Evolutionary conservation across 73 alveolate species (phyloP), one percentile per base, ranked within the genome.

Genomic region (Effrenium voratum): DNA sequence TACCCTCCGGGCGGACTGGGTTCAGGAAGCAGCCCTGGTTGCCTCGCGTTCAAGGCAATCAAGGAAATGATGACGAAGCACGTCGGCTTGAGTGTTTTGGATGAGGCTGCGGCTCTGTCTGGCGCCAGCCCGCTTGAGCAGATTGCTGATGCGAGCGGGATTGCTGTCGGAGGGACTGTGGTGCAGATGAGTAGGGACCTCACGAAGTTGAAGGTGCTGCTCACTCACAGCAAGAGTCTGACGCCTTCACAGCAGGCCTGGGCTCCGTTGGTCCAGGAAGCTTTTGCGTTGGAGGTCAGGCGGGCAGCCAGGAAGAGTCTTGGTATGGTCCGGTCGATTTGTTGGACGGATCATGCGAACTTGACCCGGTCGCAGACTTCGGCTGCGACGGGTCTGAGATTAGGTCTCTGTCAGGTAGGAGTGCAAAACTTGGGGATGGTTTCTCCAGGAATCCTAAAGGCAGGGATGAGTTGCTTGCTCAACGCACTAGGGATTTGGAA

Each of bases 261-360:
- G 94, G 70, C 94, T 30, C 83, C 94, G 49, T 47, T 86, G 38
- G 59, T 86, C 83, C 94, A 86, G 28, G 83, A 86, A 68, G 94
- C 94, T 47, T 57, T 41, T 49, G 94, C 94, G 30, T 40, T 86
- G 22, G 94, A 86, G 32, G 94, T 86, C 44, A 86, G 59, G 82
- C 40, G 94, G 1, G 83, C 83, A 6, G 59, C 94, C 1, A 63
- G 94, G 2, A 57, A 59, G 68, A 26, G 30, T 10, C 41, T 86
- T 49, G 94, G 94, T 28, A 16, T 68, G 16, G 59, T 86, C n/a
- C 26, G 47, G 46, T 59, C 94, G 10, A 44, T 86, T 6, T 86
- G 83, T 34, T 86, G 94, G 94, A 86, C 94, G 3, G 94, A 86
- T 34, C 94, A 86, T 36, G 82, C 94, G 10, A 86, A 86, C 45